Conservation (phyloP, 75 land plant species). For the Larix kaempferi region DNA sequence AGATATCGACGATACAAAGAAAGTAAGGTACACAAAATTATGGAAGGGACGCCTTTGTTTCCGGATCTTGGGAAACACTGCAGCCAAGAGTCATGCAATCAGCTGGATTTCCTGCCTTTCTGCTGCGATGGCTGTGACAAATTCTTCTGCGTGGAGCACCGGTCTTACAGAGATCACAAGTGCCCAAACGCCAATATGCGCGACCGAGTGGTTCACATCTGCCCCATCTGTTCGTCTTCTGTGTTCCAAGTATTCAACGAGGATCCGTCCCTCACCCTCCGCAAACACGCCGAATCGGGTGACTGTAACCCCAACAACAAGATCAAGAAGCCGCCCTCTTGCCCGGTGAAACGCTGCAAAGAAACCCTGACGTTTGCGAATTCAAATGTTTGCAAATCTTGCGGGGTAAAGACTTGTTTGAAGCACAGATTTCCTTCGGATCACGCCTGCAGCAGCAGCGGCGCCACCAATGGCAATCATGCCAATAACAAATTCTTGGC, state of each 20-base stretch:
- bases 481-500: slow-evolving; percentile 14
- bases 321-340: slow-evolving; percentile 57
- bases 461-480: no score
- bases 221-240: slow-evolving; percentile 54
- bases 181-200: slow-evolving; percentile 57
- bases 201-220: slow-evolving; percentile 60
- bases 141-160: slow-evolving; percentile 83
- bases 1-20: no score
- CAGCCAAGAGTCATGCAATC: slow-evolving; percentile 53
- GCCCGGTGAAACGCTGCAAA: slow-evolving; percentile 72
- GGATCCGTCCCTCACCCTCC: slow-evolving; percentile 21
- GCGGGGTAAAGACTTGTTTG: slow-evolving; percentile 56
- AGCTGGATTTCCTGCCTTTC: slow-evolving; percentile 90
- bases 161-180: slow-evolving; percentile 53
- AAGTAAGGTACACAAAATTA: no score
- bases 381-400: slow-evolving; percentile 56
- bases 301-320: slow-evolving; percentile 63
- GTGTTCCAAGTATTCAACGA: slow-evolving; percentile 47
- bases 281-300: slow-evolving; percentile 46
- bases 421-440: slow-evolving; percentile 85
- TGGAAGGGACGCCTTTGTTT: slow-evolving; percentile 76
- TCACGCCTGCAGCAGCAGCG: slow-evolving; percentile 40
- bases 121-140: slow-evolving; percentile 60
- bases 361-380: slow-evolving; percentile 77
- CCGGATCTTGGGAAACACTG: slow-evolving; percentile 82